These are phyloP conservation scores for Litsea cubeba DNA, from an alignment of 164 flowering plant species.

Conservation along the genomic window DNA sequence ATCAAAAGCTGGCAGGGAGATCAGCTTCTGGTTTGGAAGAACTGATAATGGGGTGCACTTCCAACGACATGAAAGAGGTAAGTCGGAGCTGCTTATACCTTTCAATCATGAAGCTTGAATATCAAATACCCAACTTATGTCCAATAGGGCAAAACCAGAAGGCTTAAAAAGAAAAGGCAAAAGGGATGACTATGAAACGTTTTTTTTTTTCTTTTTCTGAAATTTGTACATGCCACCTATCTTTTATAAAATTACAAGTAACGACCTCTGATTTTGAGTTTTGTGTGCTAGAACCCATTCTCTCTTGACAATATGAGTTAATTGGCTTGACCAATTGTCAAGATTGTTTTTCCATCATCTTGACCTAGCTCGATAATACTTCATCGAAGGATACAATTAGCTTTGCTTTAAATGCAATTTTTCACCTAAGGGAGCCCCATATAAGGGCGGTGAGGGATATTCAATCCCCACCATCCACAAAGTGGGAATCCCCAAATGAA, in stretches of 20 bases:
- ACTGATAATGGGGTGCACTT: slow-evolving; percentile 84
- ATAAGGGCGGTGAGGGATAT: too few species aligned
- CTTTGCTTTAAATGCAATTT: too few species aligned
- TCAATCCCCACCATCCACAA: too few species aligned
- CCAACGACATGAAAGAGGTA: slow-evolving; percentile 71
- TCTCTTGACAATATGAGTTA: too few species aligned
- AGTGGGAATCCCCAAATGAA: too few species aligned
- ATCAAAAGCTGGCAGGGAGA: slow-evolving; percentile 63
- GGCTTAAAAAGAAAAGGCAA: slow-evolving; percentile 4
- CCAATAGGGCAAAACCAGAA: background rate
- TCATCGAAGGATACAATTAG: too few species aligned
- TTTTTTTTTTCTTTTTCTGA: slow-evolving; percentile 5
- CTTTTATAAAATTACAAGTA: background rate
- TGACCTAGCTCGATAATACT: too few species aligned
- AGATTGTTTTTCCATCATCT: too few species aligned
- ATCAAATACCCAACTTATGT: background rate
- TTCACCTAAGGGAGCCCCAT: too few species aligned
- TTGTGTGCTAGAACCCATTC: too few species aligned
- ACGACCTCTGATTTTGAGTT: slow-evolving; percentile 9
- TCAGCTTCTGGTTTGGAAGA: slow-evolving; percentile 77
- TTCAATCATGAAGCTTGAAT: slow-evolving; percentile 36
- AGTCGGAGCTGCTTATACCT: slow-evolving; percentile 50
- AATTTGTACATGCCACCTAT: too few species aligned
- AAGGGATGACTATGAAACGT: slow-evolving; percentile 4
- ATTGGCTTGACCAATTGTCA: too few species aligned